Conservation (phyloP, 78 protist genomes). For the Mantamonas sphyraenae region DNA sequence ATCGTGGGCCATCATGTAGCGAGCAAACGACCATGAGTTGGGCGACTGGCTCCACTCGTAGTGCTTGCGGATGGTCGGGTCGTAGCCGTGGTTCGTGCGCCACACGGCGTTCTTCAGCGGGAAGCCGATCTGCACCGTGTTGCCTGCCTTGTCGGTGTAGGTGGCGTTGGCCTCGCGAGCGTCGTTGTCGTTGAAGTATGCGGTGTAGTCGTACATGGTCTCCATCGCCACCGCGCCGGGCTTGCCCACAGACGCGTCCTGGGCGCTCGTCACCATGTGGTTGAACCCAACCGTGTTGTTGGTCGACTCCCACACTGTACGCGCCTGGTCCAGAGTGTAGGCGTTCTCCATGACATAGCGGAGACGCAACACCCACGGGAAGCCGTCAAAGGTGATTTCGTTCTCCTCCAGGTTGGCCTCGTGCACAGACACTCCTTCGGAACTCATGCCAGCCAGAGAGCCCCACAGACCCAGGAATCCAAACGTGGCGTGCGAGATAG, state of each 20-base stretch:
- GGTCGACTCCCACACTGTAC: conserved; percentile 27
- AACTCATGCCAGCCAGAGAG: conserved; percentile 44
- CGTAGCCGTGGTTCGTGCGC: conserved; percentile 63
- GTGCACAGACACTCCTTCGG: conserved; percentile 41
- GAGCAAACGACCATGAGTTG: conserved; percentile 1
- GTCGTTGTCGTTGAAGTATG: conserved; percentile 43
- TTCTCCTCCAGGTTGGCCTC: conserved; percentile 37
- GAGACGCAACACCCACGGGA: conserved; percentile 44
- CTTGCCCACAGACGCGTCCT: no score
- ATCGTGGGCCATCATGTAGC: conserved; percentile 29
- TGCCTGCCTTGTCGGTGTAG: conserved; percentile 7
- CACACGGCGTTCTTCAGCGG: conserved; percentile 46
- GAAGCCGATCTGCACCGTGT: conserved; percentile 29
- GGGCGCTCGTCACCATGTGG: conserved; percentile 28
- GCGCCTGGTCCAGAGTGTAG: conserved; percentile 25
- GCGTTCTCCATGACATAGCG: conserved; percentile 48
- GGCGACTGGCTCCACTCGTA: conserved; percentile 6
- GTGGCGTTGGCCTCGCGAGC: conserved; percentile 26
- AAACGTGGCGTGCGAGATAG: conserved; percentile 2
- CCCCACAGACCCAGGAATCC: conserved; percentile 47
- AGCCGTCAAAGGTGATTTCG: conserved; percentile 45
- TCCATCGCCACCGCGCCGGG: conserved; percentile 43
- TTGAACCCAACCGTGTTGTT: conserved; percentile 54
- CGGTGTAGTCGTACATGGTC: conserved; percentile 46
- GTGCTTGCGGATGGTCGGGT: conserved; percentile 16